Base-by-base conservation (phyloP, 371 early-diverging fungal species). In the Scutellospora calospora region DNA sequence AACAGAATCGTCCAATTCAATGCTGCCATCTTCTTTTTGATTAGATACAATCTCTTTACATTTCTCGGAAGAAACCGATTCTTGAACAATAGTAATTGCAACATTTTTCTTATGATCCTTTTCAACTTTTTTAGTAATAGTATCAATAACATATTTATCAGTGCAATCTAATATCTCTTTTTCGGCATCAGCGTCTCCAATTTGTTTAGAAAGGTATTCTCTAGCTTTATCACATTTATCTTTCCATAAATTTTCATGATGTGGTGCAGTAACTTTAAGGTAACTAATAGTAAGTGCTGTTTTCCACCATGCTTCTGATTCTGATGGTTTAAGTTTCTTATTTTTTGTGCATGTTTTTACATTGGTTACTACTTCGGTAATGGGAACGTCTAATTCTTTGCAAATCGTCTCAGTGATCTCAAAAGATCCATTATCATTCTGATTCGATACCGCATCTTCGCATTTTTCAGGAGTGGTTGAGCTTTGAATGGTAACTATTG, bases 401-500 rank as follows among this genome's bases (percentile, higher is more conserved):
- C 11, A 22, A 35, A 75, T 25, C 3, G 27, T 22, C 22, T 75
- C 38, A 75, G 0, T 75, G 22, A 75, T n/a, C 35, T 35, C 76
- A 59, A 75, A 75, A n/a, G 59, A 59, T 4, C 76, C 76, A 12
- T 75, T 38, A n/a, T 5, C 6, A 59, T 75, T 54, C 35, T 75
- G 76, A 1, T 3, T 14, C 11, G 76, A 38, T 20, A 57, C 38
- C 57, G 59, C 11, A 20, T 25, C 11, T 57, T 75, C 16, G 14
- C 35, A n/a, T 25, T n/a, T 57, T 25, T 75, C 76, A 9, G 20
- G 51, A 12, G 76, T 57, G 3, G 60, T 57, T 22, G 55, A 12
- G 12, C 35, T 35, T 60, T 57, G 54, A 33, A 25, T 38, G 3
- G 18, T 35, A 59, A 63, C 29, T 14, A 33, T 18, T 31, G 14